Percentiles rank a stretch among this genome's conserved stretches.
Evolutionary conservation across 305 asterid genomes (phyloP).

Genomic region (Coffea humblotiana): DNA sequence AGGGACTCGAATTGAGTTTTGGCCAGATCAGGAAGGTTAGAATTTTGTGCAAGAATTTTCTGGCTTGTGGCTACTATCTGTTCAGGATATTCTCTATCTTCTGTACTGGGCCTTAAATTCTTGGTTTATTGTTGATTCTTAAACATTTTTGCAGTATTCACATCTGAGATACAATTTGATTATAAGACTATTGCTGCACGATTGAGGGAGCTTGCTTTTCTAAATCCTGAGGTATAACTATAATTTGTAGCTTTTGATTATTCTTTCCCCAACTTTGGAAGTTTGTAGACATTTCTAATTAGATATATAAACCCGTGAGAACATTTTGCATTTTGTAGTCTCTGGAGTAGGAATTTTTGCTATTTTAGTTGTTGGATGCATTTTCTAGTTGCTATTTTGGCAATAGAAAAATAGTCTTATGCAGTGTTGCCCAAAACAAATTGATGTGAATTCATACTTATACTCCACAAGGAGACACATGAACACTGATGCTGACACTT

Average conservation of each 20-base stretch:
- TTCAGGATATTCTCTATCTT: background rate
- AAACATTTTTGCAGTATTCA: slow-evolving; percentile 63
- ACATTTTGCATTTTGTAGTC: background rate
- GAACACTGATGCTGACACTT: too few relatives aligned
- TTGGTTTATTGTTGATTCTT: slow-evolving; percentile 13
- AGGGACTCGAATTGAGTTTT: slow-evolving; percentile 84
- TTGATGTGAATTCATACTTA: too few relatives aligned
- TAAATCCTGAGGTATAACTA: slow-evolving; percentile 82
- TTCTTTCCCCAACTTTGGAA: background rate
- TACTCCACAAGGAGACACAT: too few relatives aligned
- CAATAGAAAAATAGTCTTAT: too few relatives aligned
- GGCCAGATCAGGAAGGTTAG: slow-evolving; percentile 92
- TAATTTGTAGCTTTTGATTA: background rate
- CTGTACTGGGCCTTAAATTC: background rate
- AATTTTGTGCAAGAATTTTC: slow-evolving; percentile 5
- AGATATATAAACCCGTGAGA: background rate
- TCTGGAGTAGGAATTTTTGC: background rate
- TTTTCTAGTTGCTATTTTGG: background rate
- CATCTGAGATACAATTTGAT: slow-evolving; percentile 75
- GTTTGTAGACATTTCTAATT: background rate
- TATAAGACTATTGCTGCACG: slow-evolving; percentile 84
- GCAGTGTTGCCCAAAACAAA: too few relatives aligned
- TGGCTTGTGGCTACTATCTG: background rate
- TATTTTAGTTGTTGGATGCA: background rate
- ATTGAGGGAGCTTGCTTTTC: slow-evolving; percentile 97